Evolutionary conservation across 768 basidiomycete species (phyloP), one percentile per base, ranked within the genome.

Genomic region (Calocybe gangraenosa): DNA sequence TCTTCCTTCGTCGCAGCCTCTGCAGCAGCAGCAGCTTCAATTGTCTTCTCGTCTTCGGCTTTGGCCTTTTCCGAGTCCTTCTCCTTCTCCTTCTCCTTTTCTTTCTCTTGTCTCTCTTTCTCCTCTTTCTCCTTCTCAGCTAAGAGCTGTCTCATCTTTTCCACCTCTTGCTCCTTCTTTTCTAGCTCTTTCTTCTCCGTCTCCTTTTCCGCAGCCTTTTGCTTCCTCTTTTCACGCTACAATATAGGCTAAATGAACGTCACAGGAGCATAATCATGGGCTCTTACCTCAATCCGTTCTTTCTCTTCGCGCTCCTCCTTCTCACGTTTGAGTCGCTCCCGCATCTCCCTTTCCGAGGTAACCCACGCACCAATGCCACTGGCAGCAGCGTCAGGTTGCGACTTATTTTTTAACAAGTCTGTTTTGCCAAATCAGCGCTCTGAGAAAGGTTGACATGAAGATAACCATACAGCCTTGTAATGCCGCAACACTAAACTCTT

Each of bases 381-480:
- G 2, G 88, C 84, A 19, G 90, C 89, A 1, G 73, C 70, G 56
- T 90, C 84, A 2, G 91, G 90, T 43, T 85, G 73, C 17, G 84
- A 81, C 67, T 94, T 93, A 69, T 91, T 84, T 65, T 84, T 84
- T 47, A 95, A 71, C 48, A 94, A 59, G 65, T 89, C 86, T 88
- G 53, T n/a, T 30, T 33, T 44, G 43, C 44, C n/a, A 44, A 41
- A 46, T 9, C 36, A 54, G 38, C 40, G n/a, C 46, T 42, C 40
- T 37, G 28, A 25, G 30, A 38, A 34, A 40, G 40, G 40, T 40
- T 15, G 48, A 45, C 51, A 56, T 52, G 56, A 1, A 73, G 70
- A 56, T 90, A 84, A 2, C 90, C 89, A 43, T 85, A 88, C 87
- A 92, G 62, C 90, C 92, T 67, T 94, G 92, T 43, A 96, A 70